These are phyloP conservation scores for Aspergillus cejpii DNA, from an alignment of 2,329 filamentous ascomycete species.

Conservation along the genomic window DNA sequence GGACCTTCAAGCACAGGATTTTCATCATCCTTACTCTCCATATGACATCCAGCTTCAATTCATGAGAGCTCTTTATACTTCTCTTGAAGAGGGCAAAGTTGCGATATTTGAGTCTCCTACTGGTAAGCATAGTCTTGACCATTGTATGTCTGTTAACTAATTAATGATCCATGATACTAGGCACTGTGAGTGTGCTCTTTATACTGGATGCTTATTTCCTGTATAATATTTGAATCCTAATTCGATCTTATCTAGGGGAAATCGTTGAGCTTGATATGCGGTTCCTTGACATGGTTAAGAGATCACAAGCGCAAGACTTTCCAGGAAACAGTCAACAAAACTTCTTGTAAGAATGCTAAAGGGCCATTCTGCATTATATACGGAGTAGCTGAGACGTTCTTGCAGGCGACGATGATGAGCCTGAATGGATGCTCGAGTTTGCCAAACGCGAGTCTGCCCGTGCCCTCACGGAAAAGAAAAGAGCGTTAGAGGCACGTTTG, in stretches of 20 bases:
- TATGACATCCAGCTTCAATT: constrained; percentile 84
- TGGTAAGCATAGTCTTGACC: constrained; percentile 48
- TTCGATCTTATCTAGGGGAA: constrained; percentile 55
- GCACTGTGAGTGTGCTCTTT: constrained; percentile 35
- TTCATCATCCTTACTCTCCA: constrained; percentile 80
- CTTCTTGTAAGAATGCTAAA: constrained; percentile 35
- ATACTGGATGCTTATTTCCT: not conserved
- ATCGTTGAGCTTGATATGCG: constrained; percentile 85
- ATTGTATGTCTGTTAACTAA: not conserved
- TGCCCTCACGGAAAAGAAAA: constrained; percentile 59
- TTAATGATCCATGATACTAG: constrained; percentile 22
- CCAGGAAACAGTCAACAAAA: constrained; percentile 48
- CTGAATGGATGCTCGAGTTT: constrained; percentile 77
- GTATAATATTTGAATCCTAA: not conserved
- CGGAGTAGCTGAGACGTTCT: constrained; percentile 3
- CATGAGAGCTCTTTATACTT: constrained; percentile 75
- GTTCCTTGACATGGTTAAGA: constrained; percentile 83
- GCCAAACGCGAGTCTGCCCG: constrained; percentile 62
- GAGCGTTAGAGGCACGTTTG: constrained; percentile 67
- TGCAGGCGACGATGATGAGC: constrained; percentile 61
- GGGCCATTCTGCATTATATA: constrained; percentile 1
- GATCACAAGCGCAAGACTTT: constrained; percentile 62
- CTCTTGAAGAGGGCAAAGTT: constrained; percentile 70
- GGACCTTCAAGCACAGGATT: constrained; percentile 47
- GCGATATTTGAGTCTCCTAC: constrained; percentile 93